Percentiles rank a stretch among this genome's conserved stretches.
These are phyloP conservation scores for Penicillium sp. DNA, from an alignment of 2,329 filamentous ascomycete species.

Conservation along the genomic window DNA sequence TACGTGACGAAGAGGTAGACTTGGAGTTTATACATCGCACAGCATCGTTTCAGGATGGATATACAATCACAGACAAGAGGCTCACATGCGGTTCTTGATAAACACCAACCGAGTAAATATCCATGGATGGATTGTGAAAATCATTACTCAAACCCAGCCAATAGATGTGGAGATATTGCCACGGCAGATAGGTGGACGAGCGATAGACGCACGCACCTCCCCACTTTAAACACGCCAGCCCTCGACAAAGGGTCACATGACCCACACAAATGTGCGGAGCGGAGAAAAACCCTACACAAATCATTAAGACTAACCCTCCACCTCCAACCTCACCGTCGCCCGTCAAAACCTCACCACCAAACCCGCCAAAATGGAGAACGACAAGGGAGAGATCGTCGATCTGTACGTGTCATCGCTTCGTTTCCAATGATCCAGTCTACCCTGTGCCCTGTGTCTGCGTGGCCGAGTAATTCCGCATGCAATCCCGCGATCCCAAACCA, in stretches of 20 bases:
- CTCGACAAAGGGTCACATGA: conserved; percentile 45
- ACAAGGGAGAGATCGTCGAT: conserved; percentile 99
- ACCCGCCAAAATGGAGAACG: conserved; percentile 92
- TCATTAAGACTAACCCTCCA: conserved; percentile 18
- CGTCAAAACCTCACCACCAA: conserved; percentile 41
- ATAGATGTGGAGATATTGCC: conserved; percentile 16
- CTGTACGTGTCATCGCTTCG: conserved; percentile 65
- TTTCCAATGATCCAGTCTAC: conserved; percentile 14
- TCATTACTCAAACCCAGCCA: background rate
- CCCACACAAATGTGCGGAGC: conserved; percentile 39
- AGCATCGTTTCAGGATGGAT: too few species aligned
- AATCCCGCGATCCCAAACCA: conserved; percentile 7
- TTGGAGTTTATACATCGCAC: too few species aligned
- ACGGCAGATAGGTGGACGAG: conserved; percentile 4
- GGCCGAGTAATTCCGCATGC: conserved; percentile 8
- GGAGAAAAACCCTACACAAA: conserved; percentile 22
- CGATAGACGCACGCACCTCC: conserved; percentile 15
- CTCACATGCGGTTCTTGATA: too few species aligned
- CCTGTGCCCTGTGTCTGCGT: conserved; percentile 18
- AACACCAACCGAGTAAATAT: too few species aligned
- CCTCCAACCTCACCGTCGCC: conserved; percentile 36
- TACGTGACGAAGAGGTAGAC: too few species aligned
- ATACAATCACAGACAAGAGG: too few species aligned
- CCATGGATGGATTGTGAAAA: background rate
- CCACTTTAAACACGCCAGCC: conserved; percentile 28